phyloP scores from a whole-genome alignment of 148 eudicot genomes.

The Rhododendron vialii region DNA sequence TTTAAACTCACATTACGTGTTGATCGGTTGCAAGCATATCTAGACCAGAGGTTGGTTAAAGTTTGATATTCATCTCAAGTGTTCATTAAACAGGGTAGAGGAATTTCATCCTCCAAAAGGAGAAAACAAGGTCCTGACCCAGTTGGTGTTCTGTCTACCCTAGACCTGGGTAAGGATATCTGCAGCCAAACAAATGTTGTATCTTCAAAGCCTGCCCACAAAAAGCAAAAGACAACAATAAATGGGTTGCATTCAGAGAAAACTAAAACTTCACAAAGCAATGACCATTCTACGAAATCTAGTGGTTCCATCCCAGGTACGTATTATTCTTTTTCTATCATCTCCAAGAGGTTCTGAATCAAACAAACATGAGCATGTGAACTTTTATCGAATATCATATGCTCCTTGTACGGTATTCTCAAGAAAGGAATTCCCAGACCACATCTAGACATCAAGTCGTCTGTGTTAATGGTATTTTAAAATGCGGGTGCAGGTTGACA shows the following conservation, averaged over 20 bases:
- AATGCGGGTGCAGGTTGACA: neutral
- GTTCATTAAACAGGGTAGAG: slow-evolving; percentile 37
- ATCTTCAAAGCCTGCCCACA: slow-evolving; percentile 11
- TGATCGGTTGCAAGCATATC: neutral
- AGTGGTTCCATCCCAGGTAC: slow-evolving; percentile 33
- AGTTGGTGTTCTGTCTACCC: slow-evolving; percentile 21
- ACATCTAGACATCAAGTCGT: neutral
- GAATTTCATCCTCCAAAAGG: slow-evolving; percentile 52
- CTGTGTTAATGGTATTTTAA: neutral
- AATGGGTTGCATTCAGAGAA: slow-evolving; percentile 16
- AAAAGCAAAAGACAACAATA: slow-evolving; percentile 32
- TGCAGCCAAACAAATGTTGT: slow-evolving; percentile 3
- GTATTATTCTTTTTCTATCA: neutral
- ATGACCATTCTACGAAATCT: neutral
- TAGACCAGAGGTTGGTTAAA: neutral
- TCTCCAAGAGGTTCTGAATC: neutral
- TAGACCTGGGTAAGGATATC: slow-evolving; percentile 6
- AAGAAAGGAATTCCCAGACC: neutral
- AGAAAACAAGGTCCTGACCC: slow-evolving; percentile 28
- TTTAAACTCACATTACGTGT: neutral
- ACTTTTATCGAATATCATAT: neutral
- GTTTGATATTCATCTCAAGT: neutral
- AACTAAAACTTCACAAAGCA: neutral
- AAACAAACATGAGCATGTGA: neutral
- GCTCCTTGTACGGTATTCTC: neutral